Conservation (phyloP, 495 filamentous ascomycete genomes). For the Penicillium robsamsonii region DNA sequence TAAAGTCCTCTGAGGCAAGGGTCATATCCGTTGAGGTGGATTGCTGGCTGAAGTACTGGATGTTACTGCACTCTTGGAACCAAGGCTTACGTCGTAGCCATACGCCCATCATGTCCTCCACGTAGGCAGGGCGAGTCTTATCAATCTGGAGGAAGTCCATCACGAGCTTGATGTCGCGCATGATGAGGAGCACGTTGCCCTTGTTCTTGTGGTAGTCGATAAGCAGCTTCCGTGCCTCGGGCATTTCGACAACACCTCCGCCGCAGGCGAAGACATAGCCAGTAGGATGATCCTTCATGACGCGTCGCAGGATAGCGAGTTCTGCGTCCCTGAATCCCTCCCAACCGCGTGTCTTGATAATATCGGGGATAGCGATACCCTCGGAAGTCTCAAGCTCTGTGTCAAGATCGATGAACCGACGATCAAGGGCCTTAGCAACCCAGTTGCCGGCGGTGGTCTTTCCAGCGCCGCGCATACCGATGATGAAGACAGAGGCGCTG, state of each 20-base stretch:
- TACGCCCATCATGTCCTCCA: conserved; percentile 89
- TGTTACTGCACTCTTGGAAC: conserved; percentile 93
- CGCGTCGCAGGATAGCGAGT: conserved; percentile 66
- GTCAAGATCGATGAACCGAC: conserved; percentile 85
- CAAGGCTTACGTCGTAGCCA: conserved; percentile 89
- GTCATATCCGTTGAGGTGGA: conserved; percentile 49
- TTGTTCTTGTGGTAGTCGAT: conserved; percentile 70
- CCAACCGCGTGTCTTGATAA: conserved; percentile 80
- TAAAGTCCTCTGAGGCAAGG: conserved; percentile 73
- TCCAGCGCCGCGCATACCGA: conserved; percentile 96
- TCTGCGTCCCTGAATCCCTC: conserved; percentile 84
- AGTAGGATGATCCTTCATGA: conserved; percentile 68
- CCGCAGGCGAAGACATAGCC: conserved; percentile 90
- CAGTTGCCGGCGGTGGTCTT: conserved; percentile 92
- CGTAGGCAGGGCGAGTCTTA: conserved; percentile 88
- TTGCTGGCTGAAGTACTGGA: conserved; percentile 82
- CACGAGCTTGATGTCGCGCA: conserved; percentile 81
- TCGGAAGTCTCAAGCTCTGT: conserved; percentile 72
- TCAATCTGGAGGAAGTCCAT: conserved; percentile 89
- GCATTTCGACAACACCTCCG: conserved; percentile 87
- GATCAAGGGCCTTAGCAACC: conserved; percentile 69
- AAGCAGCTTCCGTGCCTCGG: conserved; percentile 76
- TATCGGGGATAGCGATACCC: conserved; percentile 76
- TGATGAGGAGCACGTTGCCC: conserved; percentile 85
- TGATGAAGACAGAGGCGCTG: conserved; percentile 75